Evolutionary conservation across 768 basidiomycete genomes (phyloP).

Genomic region (Pleurotus ostreatus): DNA sequence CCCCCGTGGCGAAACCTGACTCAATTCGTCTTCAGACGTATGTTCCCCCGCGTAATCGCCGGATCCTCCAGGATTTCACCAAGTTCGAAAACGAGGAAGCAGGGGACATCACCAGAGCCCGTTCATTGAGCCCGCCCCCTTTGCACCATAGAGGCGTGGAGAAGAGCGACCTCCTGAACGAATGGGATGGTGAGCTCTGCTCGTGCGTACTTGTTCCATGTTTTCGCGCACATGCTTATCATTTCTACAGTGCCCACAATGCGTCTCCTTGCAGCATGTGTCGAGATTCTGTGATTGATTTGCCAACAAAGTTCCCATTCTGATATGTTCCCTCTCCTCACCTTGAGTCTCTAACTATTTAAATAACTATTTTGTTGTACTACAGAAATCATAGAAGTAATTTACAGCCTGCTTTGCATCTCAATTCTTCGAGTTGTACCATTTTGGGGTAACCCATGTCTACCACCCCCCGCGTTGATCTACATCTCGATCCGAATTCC

Average conservation of each 20-base stretch:
- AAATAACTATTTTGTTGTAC: not conserved
- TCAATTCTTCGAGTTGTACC: not conserved
- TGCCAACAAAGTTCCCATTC: not conserved
- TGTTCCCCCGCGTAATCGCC: not conserved
- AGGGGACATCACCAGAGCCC: not conserved
- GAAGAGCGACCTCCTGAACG: not conserved
- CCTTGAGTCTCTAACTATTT: too few species aligned
- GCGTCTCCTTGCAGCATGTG: not conserved
- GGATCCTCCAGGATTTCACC: not conserved
- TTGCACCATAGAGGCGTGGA: not conserved
- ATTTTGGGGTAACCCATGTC: not conserved
- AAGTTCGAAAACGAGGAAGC: not conserved
- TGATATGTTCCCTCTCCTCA: not conserved
- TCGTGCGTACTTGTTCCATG: not conserved
- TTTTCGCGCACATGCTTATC: not conserved
- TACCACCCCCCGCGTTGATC: not conserved
- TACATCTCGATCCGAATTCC: not conserved
- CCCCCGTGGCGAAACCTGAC: not conserved
- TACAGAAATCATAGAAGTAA: not conserved
- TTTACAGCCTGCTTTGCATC: not conserved
- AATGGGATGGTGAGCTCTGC: not conserved
- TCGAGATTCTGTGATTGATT: not conserved
- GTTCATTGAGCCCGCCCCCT: not conserved
- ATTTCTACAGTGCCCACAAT: not conserved
- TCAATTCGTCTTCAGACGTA: not conserved